Evolutionary conservation across 2,329 filamentous ascomycete genomes (phyloP), one percentile per base, ranked within the genome.

Genomic region (Coniochaeta sp.): DNA sequence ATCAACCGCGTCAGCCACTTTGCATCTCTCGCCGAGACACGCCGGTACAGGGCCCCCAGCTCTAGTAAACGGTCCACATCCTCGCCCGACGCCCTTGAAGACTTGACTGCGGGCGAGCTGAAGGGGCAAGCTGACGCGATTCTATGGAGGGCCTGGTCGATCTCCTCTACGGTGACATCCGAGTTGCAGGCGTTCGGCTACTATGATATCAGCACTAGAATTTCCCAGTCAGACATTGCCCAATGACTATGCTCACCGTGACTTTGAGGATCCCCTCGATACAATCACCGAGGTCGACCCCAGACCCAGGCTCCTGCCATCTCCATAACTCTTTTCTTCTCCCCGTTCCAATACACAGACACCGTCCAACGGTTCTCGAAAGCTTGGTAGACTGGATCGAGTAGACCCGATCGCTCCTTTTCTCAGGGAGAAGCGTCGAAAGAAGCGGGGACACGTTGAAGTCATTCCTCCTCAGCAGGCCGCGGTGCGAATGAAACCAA

Each of bases 1-100:
- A 96, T 74, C 27, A 96, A 72, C 3, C 91, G 79, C 0, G 88
- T 88, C 10, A 96, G 75, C 91, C 91, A 96, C 68, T 96, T 96
- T 4, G 85, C 86, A 62, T 95, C 88, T 40, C 74, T 73, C 3
- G 88, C 80, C 45, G 74, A 73, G 9, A 90, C 63, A 7, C 80
- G 77, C 27, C 68, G 71, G 60, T 87, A 87, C 1, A 91, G 62
- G 0, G 65, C 63, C 18, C 73, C 72, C 1, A 92, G 65, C 3
- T 75, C 64, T 4, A 70, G 67, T 66, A 61, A 78, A 60, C 59
- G 71, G 35, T 55, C 58, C 48, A 49, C 52, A 33, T 20, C 57
- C 54, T 28, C 60, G 30, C 51, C 54, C 58, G 47, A 59, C 13
- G 61, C 54, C 28, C 60, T 61, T 3, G 66, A 64, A 20, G 67